Evolutionary conservation across 441 rosid species (phyloP), one percentile per base, ranked within the genome.

Genomic region (Heliophila coronopifolia): DNA sequence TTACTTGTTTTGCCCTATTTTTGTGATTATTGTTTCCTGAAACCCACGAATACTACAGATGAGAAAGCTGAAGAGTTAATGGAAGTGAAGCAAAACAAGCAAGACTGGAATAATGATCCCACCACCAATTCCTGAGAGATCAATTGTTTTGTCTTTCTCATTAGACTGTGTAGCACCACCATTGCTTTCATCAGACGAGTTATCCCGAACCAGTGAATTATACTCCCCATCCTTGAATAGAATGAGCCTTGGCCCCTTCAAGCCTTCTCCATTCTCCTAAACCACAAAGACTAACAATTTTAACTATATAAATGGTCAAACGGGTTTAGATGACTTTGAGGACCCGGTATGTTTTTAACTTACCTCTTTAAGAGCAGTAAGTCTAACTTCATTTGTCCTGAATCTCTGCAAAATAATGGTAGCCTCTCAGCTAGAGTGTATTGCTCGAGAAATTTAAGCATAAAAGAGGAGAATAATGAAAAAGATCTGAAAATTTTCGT

Each of bases 191-290:
- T 27, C 41, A 52, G 72, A 39, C 36, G 59, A 58, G 26, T 50
- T 63, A 50, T 61, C 30, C 61, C 49, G 48, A 59, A 62, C 79
- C 22, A 50, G 33, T 64, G 85, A 73, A 57, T 49, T 54, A 38
- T 73, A 55, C 54, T 72, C 73, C 63, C 71, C 72, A 11, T 72
- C 78, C 59, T 77, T 58, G 40, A 76, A 80, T 57, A 86, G 78
- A 53, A 72, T 54, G 54, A 54, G 69, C 56, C 84, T 76, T n/a
- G 96, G 96, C 63, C 73, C 96, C 63, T 75, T 77, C 69, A 86
- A 58, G 32, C 71, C 76, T 75, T 73, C 46, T 15, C 67, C 78
- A 42, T 68, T 79, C 71, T 77, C 93, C 98, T 91, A 63, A 44
- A 72, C 34, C 39, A 54, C 40, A 61, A 33, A 54, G 22, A 14